A percentile compares a stretch with the other conserved stretches of the same genome.
Conservation (phyloP, 345 rosid species). For the Sonneratia alba region DNA sequence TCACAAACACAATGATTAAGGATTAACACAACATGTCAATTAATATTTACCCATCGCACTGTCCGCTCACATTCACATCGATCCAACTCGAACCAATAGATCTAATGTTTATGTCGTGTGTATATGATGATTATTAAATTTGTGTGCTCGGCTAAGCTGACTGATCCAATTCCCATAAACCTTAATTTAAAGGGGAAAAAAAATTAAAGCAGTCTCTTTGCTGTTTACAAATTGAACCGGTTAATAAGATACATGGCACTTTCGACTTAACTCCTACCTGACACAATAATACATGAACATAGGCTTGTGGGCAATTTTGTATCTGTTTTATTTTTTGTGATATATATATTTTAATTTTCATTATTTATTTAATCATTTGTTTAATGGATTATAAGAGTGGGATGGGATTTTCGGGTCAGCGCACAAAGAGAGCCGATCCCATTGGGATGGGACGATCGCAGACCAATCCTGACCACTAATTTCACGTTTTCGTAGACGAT, state of each 20-base stretch:
- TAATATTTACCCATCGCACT: background rate
- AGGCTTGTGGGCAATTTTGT: no score
- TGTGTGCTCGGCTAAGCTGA: background rate
- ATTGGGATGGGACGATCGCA: background rate
- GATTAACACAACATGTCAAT: background rate
- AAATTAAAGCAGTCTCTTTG: no score
- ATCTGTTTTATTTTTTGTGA: no score
- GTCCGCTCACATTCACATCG: background rate
- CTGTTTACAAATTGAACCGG: no score
- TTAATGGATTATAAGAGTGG: conserved; percentile 9
- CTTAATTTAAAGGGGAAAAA: no score
- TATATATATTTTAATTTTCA: no score
- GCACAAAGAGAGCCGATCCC: background rate
- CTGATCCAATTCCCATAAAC: background rate
- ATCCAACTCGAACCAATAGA: background rate
- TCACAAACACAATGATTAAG: background rate
- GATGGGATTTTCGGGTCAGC: no score
- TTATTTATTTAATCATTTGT: no score
- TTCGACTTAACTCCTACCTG: no score
- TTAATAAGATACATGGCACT: no score
- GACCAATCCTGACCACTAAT: background rate
- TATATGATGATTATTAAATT: background rate
- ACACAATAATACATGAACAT: no score
- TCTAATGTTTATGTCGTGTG: background rate
- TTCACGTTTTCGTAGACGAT: background rate